Evolutionary conservation across 1,139 yeast genomes (phyloP).

Genomic region (Saccharomycopsis phalli): DNA sequence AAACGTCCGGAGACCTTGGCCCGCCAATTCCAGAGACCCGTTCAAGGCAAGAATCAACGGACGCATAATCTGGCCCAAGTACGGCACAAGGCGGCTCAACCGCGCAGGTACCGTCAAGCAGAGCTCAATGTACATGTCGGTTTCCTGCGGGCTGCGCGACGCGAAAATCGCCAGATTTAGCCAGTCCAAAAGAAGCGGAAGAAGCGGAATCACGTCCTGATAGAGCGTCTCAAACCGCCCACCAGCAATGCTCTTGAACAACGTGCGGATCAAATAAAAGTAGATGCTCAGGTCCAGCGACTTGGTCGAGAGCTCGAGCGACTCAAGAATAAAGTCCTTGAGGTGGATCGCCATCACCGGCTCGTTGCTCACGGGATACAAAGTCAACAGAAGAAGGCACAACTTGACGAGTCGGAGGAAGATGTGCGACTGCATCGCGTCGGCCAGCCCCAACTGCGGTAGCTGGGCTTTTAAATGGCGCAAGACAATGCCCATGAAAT

Average conservation of each 20-base stretch:
- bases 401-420: conserved; percentile 79
- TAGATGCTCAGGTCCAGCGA: conserved; percentile 89
- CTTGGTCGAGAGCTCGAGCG: conserved; percentile 72
- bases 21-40: conserved; percentile 83
- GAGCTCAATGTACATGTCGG: conserved; percentile 88
- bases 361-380: conserved; percentile 85
- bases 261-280: conserved; percentile 76
- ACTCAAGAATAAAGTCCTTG: conserved; percentile 70
- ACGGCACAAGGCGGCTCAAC: conserved; percentile 87
- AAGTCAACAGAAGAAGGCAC: conserved; percentile 90
- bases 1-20: conserved; percentile 88
- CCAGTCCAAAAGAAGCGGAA: conserved; percentile 79
- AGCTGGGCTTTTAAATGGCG: conserved; percentile 67
- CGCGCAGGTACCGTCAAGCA: conserved; percentile 95
- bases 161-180: conserved; percentile 75
- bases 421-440: conserved; percentile 70
- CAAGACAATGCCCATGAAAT: conserved; percentile 80
- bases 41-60: conserved; percentile 88
- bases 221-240: conserved; percentile 89
- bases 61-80: conserved; percentile 74
- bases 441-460: conserved; percentile 72
- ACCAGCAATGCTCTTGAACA: conserved; percentile 92
- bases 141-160: conserved; percentile 80
- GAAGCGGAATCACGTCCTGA: conserved; percentile 83
- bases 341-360: conserved; percentile 73